A percentile compares a stretch with the other conserved stretches of the same genome.
Conservation (phyloP, 2,329 filamentous ascomycete species). For the Botrytis byssoidea region DNA sequence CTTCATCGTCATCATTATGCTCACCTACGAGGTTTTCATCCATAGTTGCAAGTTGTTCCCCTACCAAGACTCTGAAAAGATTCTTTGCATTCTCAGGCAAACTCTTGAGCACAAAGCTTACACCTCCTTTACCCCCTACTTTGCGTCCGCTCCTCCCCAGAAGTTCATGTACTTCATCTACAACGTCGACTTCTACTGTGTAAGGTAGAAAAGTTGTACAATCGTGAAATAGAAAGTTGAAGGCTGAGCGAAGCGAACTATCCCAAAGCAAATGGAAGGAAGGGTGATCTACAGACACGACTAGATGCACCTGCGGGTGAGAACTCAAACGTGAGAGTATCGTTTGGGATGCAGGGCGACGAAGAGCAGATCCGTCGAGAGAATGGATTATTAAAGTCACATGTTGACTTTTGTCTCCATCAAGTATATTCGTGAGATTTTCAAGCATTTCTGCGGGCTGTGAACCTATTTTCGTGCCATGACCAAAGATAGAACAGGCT, state of each 20-base stretch:
- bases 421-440: slow-evolving; percentile 61
- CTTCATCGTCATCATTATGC: slow-evolving; percentile 48
- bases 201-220: slow-evolving; percentile 84
- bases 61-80: slow-evolving; percentile 80
- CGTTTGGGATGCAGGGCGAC: slow-evolving; percentile 66
- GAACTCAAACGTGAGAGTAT: slow-evolving; percentile 74
- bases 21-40: slow-evolving; percentile 48
- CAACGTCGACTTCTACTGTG: slow-evolving; percentile 72
- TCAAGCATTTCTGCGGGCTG: slow-evolving; percentile 66
- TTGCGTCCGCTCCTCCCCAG: slow-evolving; percentile 77
- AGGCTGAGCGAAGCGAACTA: slow-evolving; percentile 74
- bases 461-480: slow-evolving; percentile 45
- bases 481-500: slow-evolving; percentile 56
- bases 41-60: slow-evolving; percentile 74
- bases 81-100: slow-evolving; percentile 89
- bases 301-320: slow-evolving; percentile 67
- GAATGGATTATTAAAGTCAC: slow-evolving; percentile 80
- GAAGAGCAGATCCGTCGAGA: slow-evolving; percentile 75
- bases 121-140: slow-evolving; percentile 85
- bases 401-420: slow-evolving; percentile 44
- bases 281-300: slow-evolving; percentile 84
- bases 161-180: slow-evolving; percentile 86
- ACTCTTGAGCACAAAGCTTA: slow-evolving; percentile 85
- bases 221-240: slow-evolving; percentile 90
- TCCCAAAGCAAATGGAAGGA: slow-evolving; percentile 90